Base-by-base conservation (phyloP, 306 rosid species). In the Sophora flavescens region DNA sequence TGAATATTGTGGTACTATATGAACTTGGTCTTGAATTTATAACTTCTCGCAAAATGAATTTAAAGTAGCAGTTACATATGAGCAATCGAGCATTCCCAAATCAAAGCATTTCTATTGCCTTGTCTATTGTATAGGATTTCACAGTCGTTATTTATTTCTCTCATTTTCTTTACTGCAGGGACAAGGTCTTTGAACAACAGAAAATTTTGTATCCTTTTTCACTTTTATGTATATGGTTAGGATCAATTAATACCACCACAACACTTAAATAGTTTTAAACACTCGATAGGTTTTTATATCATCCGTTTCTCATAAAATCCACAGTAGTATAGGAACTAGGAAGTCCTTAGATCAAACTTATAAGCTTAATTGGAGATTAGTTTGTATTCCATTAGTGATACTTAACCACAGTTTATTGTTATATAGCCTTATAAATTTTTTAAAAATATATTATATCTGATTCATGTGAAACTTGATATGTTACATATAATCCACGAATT, bases 161-260 rank as follows among this genome's bases (percentile, higher is more conserved):
- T 47, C 33, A 11, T 38, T 78, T 22, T 71, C 39, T 38, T 38
- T 58, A 69, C 77, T 76, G 82, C 96, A 95, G 97, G 90, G 97
- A 95, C 89, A 88, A 88, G 80, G 93, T 95, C 75, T 92, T 95
- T 79, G 99, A 92, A 66, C 97, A 92, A 75, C 97, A 92, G 63
- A 92, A 90, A 77, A 70, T 61, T 74, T 89, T 95, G 97, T 92
- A 95, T 95, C 93, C 96, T 94, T 84, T 84, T 72, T 28, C 63
- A 54, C 22, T 70, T 76, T 63, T 22, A 12, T 75, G 51, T 36
- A 39, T 68, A 22, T 4, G 12, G 52, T 2, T 30, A 32, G 35
- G 11, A 68, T 68, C 36, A 68, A 30, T 51, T 60, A 4, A 14
- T 35, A 39, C 33, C 17, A 7, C 16, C 7, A 12, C 8, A 11